Evolutionary conservation across 1,139 yeast genomes (phyloP).

Genomic region (Candida freyschussii): DNA sequence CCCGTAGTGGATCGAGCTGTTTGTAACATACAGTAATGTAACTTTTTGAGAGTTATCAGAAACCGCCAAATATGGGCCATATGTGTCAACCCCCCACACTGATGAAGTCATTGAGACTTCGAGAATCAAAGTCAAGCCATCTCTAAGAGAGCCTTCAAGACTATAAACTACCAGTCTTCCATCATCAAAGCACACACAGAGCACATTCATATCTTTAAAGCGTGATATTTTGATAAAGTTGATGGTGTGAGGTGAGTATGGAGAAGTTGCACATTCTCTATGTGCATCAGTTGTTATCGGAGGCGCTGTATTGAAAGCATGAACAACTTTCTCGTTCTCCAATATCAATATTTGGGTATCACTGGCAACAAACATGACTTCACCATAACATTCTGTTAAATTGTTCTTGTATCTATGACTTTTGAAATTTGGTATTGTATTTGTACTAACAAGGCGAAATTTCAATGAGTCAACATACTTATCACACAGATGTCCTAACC

Average conservation of each 20-base stretch:
- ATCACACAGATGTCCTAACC: constrained; percentile 3
- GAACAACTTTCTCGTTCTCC: constrained; percentile 5
- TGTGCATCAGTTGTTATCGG: constrained; percentile 14
- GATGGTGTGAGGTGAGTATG: constrained; percentile 52
- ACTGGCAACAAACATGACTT: constrained; percentile 12
- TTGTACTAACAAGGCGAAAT: constrained; percentile 2
- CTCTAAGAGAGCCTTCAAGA: constrained; percentile 11
- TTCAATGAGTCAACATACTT: constrained; percentile 15
- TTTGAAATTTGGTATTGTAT: not conserved
- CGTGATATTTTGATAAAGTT: constrained; percentile 39
- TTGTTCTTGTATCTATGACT: constrained; percentile 18
- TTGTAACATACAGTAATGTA: constrained; percentile 36
- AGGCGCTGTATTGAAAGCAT: constrained; percentile 14
- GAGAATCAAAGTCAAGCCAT: constrained; percentile 30
- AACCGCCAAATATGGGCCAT: constrained; percentile 41
- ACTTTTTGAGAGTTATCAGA: constrained; percentile 56
- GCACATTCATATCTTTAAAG: constrained; percentile 31
- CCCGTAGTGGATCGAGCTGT: constrained; percentile 6
- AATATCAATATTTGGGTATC: constrained; percentile 11
- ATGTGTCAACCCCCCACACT: constrained; percentile 61
- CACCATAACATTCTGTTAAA: constrained; percentile 14
- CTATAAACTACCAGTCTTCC: constrained; percentile 48
- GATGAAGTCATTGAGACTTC: constrained; percentile 40
- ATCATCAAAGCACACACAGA: constrained; percentile 52
- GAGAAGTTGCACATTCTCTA: constrained; percentile 39